These are phyloP conservation scores for Phialocephala subalpina DNA, from an alignment of 2,329 filamentous ascomycete species.

Conservation along the genomic window DNA sequence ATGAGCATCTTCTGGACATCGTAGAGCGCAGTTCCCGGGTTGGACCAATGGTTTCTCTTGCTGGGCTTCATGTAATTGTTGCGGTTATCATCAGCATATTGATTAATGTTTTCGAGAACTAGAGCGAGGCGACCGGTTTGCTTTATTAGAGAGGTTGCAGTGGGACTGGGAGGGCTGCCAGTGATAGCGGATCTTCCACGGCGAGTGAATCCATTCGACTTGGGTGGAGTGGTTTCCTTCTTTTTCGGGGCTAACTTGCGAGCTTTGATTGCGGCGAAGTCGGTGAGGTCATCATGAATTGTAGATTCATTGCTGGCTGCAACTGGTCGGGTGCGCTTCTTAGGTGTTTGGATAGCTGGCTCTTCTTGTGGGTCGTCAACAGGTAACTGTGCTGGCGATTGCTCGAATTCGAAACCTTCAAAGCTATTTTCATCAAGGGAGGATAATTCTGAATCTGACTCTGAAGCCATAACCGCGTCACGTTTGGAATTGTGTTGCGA, in stretches of 20 bases:
- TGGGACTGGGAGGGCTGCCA: neutral
- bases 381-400: neutral
- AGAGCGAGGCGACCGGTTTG: neutral
- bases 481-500: neutral
- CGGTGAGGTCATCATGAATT: neutral
- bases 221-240: neutral
- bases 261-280: neutral
- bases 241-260: neutral
- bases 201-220: neutral
- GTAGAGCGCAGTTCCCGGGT: neutral
- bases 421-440: neutral
- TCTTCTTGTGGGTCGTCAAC: neutral
- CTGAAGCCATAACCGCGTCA: neutral
- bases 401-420: neutral
- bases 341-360: neutral
- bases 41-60: slow-evolving; percentile 1
- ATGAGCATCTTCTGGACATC: neutral
- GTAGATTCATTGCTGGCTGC: neutral
- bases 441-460: neutral
- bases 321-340: neutral
- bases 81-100: neutral
- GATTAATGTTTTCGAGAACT: neutral
- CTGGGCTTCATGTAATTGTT: neutral
- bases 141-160: neutral
- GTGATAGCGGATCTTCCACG: neutral